These are phyloP conservation scores for Breynia disticha DNA, from an alignment of 441 rosid genomes.

Conservation along the genomic window DNA sequence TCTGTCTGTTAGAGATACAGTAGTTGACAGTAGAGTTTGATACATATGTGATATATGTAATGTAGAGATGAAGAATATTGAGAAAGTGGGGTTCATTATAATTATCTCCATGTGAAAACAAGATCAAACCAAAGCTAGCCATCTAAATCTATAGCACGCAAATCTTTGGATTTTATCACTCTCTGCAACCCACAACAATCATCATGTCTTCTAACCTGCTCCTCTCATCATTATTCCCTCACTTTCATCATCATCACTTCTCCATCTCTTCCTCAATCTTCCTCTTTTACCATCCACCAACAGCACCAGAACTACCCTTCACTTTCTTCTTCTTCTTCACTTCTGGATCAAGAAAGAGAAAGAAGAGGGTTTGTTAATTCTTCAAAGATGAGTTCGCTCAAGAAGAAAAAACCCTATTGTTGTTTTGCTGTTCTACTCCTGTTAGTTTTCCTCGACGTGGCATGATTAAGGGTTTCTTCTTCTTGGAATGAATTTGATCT, in stretches of 20 bases:
- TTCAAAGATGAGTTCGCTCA: background rate
- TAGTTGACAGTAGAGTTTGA: no score
- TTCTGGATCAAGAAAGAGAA: background rate
- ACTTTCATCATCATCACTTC: background rate
- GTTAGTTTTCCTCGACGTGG: background rate
- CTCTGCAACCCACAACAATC: background rate
- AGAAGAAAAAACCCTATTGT: background rate
- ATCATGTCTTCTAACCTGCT: conserved; percentile 2
- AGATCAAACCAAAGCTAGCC: background rate
- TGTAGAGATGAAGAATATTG: background rate
- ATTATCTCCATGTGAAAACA: background rate
- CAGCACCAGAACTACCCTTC: background rate
- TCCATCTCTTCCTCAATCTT: background rate
- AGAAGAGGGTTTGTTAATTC: background rate
- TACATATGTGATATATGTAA: background rate
- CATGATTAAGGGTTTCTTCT: background rate
- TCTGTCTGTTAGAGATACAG: background rate
- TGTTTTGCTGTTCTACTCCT: background rate
- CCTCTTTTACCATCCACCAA: background rate
- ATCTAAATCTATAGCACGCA: background rate
- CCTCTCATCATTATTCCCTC: conserved; percentile 5
- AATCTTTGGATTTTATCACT: background rate
- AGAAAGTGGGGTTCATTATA: background rate
- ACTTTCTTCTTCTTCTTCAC: background rate
- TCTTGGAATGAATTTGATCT: background rate